phyloP scores from a whole-genome alignment of 768 basidiomycete species.

The Lactarius vividus region DNA sequence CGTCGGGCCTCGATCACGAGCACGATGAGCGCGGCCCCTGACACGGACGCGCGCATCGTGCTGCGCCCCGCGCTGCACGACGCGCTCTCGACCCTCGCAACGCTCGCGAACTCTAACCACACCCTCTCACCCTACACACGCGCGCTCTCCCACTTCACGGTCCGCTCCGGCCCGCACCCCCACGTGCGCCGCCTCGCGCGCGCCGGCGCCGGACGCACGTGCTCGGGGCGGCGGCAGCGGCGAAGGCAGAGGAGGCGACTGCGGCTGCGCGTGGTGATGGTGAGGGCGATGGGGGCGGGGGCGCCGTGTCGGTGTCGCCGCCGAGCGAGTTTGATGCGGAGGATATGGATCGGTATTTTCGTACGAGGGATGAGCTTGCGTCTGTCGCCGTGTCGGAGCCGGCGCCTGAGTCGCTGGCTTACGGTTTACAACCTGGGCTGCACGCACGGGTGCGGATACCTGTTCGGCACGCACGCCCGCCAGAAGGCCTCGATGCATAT shows the following conservation, averaged over 20 bases:
- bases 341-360: conserved; percentile 76
- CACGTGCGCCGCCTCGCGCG: too few species aligned
- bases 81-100: conserved; percentile 81
- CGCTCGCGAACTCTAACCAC: conserved; percentile 85
- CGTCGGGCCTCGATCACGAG: conserved; percentile 39
- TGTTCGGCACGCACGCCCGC: neutral
- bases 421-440: neutral
- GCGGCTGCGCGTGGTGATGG: conserved; percentile 5
- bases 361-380: conserved; percentile 35
- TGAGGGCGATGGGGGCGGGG: conserved; percentile 9
- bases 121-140: too few species aligned
- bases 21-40: conserved; percentile 37
- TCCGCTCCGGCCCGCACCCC: too few species aligned
- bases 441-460: neutral
- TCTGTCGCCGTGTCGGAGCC: neutral
- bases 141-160: too few species aligned
- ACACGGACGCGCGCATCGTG: conserved; percentile 45
- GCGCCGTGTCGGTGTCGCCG: conserved; percentile 25
- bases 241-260: conserved; percentile 17
- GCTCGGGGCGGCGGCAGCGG: conserved; percentile 41
- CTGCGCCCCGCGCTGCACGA: conserved; percentile 66
- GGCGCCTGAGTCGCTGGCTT: neutral
- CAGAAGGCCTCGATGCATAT: neutral
- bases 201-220: conserved; percentile 56
- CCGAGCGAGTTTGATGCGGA: conserved; percentile 58